phyloP scores from a whole-genome alignment of 805 yeast species.

The Teunomyces barrocoloradensis region DNA sequence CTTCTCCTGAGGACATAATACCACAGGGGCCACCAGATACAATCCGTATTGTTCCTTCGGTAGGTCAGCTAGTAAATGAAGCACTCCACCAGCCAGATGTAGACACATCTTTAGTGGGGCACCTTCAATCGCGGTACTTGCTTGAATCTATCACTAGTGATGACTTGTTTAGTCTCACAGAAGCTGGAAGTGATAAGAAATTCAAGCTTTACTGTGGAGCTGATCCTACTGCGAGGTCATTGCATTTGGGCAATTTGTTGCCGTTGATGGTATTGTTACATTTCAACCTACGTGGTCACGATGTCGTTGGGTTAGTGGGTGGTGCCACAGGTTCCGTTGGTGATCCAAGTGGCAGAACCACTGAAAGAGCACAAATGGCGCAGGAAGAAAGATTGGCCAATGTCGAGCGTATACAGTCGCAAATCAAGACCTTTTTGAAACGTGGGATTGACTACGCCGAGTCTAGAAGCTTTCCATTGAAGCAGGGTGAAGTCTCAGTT shows the following conservation, averaged over 20 bases:
- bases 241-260: constrained; percentile 86
- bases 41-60: constrained; percentile 39
- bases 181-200: constrained; percentile 23
- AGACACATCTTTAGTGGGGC: constrained; percentile 31
- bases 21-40: constrained; percentile 24
- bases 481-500: constrained; percentile 38
- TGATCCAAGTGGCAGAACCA: constrained; percentile 88
- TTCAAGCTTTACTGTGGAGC: constrained; percentile 87
- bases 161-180: constrained; percentile 32
- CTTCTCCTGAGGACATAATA: neutral
- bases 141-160: constrained; percentile 41
- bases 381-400: constrained; percentile 52
- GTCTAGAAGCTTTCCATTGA: constrained; percentile 40
- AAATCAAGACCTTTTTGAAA: constrained; percentile 58
- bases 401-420: constrained; percentile 56
- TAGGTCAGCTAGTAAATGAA: constrained; percentile 22
- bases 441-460: constrained; percentile 64
- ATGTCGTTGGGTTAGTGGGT: constrained; percentile 80
- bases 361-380: constrained; percentile 69
- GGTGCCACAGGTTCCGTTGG: constrained; percentile 97
- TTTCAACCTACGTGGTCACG: constrained; percentile 81
- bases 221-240: constrained; percentile 88
- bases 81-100: constrained; percentile 21
- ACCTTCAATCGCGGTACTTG: constrained; percentile 34
- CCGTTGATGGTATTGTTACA: constrained; percentile 86